Percentiles rank a stretch among this genome's conserved stretches.
Conservation (phyloP, 345 rosid species). For the Cardamine resedifolia region DNA sequence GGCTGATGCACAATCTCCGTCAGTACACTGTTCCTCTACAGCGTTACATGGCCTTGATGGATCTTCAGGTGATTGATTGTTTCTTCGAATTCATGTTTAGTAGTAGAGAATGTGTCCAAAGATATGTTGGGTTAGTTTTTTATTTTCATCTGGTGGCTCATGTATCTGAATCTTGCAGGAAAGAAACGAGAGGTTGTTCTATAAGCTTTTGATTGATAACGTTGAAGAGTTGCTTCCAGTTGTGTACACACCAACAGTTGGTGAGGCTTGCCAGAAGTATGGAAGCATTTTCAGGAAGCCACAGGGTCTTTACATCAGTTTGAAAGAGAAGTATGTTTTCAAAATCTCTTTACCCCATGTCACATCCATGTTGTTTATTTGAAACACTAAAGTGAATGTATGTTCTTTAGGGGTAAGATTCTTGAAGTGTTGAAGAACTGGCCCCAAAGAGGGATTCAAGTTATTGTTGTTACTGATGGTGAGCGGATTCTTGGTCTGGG, state of each 20-base stretch:
- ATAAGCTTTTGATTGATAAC: slow-evolving; percentile 88
- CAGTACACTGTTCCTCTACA: slow-evolving; percentile 88
- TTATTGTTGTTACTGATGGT: slow-evolving; percentile 96
- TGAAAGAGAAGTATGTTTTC: slow-evolving; percentile 74
- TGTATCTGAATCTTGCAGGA: slow-evolving; percentile 56
- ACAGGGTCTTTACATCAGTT: slow-evolving; percentile 94
- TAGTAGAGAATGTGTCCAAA: background rate
- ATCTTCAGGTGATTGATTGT: slow-evolving; percentile 69
- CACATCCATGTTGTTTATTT: slow-evolving; percentile 4
- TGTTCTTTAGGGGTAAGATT: slow-evolving; percentile 69
- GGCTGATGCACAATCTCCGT: slow-evolving; percentile 78
- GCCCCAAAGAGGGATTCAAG: slow-evolving; percentile 93
- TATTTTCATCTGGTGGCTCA: background rate
- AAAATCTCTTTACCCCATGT: background rate
- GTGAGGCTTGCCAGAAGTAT: slow-evolving; percentile 98
- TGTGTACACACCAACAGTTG: slow-evolving; percentile 98
- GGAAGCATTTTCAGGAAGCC: slow-evolving; percentile 96
- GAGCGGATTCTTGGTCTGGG: slow-evolving; percentile 96
- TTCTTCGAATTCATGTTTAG: background rate
- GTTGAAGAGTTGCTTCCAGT: slow-evolving; percentile 95
- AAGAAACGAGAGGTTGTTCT: slow-evolving; percentile 88
- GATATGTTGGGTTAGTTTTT: background rate
- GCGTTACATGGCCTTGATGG: slow-evolving; percentile 90
- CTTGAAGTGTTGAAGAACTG: slow-evolving; percentile 92
- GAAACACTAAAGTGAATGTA: slow-evolving; percentile 26